These are phyloP conservation scores for Picea sitchensis DNA, from an alignment of 75 land plant species.

Conservation along the genomic window DNA sequence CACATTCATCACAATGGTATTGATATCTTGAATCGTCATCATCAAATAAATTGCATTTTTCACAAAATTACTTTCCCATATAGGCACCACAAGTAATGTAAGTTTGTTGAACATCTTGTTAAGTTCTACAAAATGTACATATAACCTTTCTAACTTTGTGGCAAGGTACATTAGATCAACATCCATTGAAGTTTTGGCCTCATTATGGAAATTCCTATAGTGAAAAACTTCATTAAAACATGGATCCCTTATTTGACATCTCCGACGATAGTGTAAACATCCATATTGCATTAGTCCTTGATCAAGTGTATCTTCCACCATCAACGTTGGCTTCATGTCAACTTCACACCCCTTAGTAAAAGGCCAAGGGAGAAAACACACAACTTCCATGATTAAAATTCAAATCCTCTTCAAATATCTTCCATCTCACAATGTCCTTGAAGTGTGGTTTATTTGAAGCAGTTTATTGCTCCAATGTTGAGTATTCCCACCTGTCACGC, in stretches of 20 bases:
- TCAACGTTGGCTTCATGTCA: too few relatives aligned
- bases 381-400: not conserved
- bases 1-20: slow-evolving; percentile 78
- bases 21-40: slow-evolving; percentile 71
- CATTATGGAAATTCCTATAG: slow-evolving; percentile 89
- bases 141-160: slow-evolving; percentile 51
- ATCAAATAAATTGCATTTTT: slow-evolving; percentile 68
- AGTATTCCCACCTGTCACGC: too few relatives aligned
- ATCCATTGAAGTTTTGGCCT: slow-evolving; percentile 55
- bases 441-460: too few relatives aligned
- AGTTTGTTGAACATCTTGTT: slow-evolving; percentile 66
- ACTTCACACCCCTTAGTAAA: too few relatives aligned
- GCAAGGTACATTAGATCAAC: slow-evolving; percentile 40
- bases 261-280: slow-evolving; percentile 69
- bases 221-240: slow-evolving; percentile 81
- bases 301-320: too few relatives aligned
- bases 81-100: slow-evolving; percentile 75
- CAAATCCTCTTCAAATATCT: too few relatives aligned
- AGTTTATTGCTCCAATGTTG: too few relatives aligned
- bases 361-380: too few relatives aligned
- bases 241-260: slow-evolving; percentile 76
- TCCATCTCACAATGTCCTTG: too few relatives aligned
- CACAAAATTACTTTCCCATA: slow-evolving; percentile 81
- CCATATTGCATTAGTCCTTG: too few relatives aligned
- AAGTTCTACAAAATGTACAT: slow-evolving; percentile 69